A percentile compares a stretch with the other conserved stretches of the same genome.
Conservation (phyloP, 257 asterid genomes). For the Solanum raphanifolium region DNA sequence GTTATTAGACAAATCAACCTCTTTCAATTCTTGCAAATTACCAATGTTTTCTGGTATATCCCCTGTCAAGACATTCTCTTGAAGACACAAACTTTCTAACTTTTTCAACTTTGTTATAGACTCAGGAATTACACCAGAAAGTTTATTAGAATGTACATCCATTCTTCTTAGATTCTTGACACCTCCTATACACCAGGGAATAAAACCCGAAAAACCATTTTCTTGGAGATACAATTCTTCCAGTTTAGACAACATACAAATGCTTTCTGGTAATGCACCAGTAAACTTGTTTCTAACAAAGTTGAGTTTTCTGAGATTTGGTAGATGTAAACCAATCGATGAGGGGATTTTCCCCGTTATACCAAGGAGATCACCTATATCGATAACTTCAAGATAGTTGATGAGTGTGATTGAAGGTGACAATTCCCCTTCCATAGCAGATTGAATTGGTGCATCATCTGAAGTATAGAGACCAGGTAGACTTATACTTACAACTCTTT, state of each 20-base stretch:
- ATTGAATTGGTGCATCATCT: constrained; percentile 27
- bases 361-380: constrained; percentile 32
- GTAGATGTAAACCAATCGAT: constrained; percentile 30
- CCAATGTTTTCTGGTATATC: constrained; percentile 39
- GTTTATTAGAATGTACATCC: constrained; percentile 26
- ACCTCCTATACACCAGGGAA: constrained; percentile 34
- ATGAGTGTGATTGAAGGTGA: constrained; percentile 35
- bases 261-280: constrained; percentile 41
- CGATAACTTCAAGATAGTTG: constrained; percentile 31
- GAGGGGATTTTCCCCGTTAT: constrained; percentile 38
- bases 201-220: constrained; percentile 27
- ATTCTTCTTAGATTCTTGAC: constrained; percentile 21
- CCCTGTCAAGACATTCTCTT: constrained; percentile 31
- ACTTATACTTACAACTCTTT: constrained; percentile 42
- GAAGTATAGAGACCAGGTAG: constrained; percentile 38
- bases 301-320: constrained; percentile 25
- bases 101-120: constrained; percentile 16
- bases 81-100: constrained; percentile 21
- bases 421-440: constrained; percentile 34
- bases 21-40: constrained; percentile 21
- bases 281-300: constrained; percentile 21
- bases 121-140: constrained; percentile 36
- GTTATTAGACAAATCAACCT: constrained; percentile 46
- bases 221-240: constrained; percentile 30
- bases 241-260: constrained; percentile 36